Evolutionary conservation across 768 basidiomycete species (phyloP).

Genomic region (Mycena epipterygia): DNA sequence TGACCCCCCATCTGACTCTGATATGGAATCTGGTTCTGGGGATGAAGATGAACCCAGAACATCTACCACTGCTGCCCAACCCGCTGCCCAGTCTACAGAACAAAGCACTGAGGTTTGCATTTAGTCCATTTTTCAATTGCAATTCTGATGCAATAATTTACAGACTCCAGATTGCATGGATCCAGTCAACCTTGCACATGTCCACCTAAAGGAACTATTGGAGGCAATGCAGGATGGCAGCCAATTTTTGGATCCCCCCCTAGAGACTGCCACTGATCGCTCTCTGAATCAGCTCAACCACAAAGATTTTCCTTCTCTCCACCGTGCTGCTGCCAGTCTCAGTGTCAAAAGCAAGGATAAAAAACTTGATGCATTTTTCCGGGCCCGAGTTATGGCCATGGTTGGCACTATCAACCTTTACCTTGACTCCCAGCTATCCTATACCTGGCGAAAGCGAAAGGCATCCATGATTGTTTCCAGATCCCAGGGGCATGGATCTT

Average conservation of each 20-base stretch:
- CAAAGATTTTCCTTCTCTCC: constrained; percentile 28
- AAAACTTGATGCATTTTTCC: constrained; percentile 35
- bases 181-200: constrained; percentile 14
- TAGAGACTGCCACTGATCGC: constrained; percentile 17
- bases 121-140: neutral
- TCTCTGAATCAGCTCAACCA: constrained; percentile 24
- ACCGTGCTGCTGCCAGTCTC: neutral
- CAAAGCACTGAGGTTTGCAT: constrained; percentile 1
- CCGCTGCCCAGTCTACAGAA: neutral
- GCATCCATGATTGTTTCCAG: constrained; percentile 35
- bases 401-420: constrained; percentile 33
- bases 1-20: neutral
- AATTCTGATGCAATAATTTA: constrained; percentile 3
- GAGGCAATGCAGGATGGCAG: neutral
- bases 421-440: constrained; percentile 12
- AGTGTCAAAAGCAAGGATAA: no score
- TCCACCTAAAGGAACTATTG: constrained; percentile 6
- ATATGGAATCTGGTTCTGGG: neutral
- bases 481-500: constrained; percentile 24
- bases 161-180: neutral
- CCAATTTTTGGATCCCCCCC: neutral
- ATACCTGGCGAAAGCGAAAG: constrained; percentile 24
- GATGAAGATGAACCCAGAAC: neutral
- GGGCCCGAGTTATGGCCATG: constrained; percentile 33
- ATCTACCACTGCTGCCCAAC: neutral